Evolutionary conservation across 768 basidiomycete species (phyloP).

Genomic region (Suillus spraguei): DNA sequence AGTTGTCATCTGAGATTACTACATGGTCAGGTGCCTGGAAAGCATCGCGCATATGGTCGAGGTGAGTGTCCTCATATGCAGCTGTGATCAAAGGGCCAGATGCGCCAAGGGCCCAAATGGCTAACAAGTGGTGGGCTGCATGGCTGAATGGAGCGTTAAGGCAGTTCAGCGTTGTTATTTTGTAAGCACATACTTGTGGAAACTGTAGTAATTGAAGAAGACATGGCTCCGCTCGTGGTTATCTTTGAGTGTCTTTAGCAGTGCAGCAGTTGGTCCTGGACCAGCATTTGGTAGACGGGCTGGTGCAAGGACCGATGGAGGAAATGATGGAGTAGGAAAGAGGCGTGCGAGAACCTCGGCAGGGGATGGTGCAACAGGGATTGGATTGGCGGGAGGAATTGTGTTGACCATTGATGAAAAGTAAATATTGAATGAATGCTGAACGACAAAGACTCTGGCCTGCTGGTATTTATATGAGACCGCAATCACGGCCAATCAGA

Average conservation of each 20-base stretch:
- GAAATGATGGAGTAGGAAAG: conserved; percentile 33
- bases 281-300: conserved; percentile 36
- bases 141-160: conserved; percentile 40
- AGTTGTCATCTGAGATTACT: conserved; percentile 27
- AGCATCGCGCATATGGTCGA: conserved; percentile 38
- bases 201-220: conserved; percentile 48
- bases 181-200: conserved; percentile 32
- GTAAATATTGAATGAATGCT: not conserved
- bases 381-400: conserved; percentile 4
- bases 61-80: conserved; percentile 43
- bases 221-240: conserved; percentile 57
- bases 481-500: not conserved
- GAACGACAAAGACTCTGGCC: no score
- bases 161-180: not conserved
- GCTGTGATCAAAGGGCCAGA: conserved; percentile 41
- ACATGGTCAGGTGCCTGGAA: conserved; percentile 28
- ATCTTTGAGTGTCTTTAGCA: conserved; percentile 45
- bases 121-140: conserved; percentile 56
- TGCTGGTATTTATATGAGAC: not conserved
- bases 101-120: conserved; percentile 64
- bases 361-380: conserved; percentile 23
- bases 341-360: conserved; percentile 28
- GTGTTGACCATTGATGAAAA: conserved; percentile 8
- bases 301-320: conserved; percentile 37
- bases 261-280: conserved; percentile 39